phyloP scores from a whole-genome alignment of 2,329 filamentous ascomycete genomes.

The Claviceps sp. region DNA sequence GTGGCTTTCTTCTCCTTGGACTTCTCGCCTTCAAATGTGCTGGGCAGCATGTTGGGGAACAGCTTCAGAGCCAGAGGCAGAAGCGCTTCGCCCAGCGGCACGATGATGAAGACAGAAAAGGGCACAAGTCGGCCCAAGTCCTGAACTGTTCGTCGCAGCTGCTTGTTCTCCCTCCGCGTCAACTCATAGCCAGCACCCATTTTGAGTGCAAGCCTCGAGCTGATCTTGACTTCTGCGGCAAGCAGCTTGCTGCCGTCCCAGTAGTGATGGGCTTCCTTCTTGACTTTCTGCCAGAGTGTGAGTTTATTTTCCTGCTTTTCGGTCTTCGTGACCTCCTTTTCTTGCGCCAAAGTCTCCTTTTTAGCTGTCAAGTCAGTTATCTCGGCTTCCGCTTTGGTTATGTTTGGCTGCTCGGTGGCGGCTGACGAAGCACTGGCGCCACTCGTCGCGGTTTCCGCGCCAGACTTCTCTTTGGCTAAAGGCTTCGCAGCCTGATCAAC shows the following conservation, averaged over 20 bases:
- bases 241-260: constrained; percentile 97
- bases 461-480: constrained; percentile 41
- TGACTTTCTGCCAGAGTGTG: constrained; percentile 82
- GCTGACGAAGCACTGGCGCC: constrained; percentile 16
- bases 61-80: constrained; percentile 83
- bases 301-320: constrained; percentile 71
- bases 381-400: constrained; percentile 26
- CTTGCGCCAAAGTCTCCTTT: constrained; percentile 48
- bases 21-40: constrained; percentile 88
- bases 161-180: constrained; percentile 81
- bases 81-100: constrained; percentile 88
- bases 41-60: constrained; percentile 94
- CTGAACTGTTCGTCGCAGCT: constrained; percentile 84
- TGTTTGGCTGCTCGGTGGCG: constrained; percentile 19
- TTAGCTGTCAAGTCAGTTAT: constrained; percentile 49
- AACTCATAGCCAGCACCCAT: constrained; percentile 98
- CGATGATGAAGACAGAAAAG: constrained; percentile 93
- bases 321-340: constrained; percentile 40
- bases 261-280: constrained; percentile 87
- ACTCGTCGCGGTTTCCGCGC: constrained; percentile 18
- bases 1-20: constrained; percentile 81
- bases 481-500: constrained; percentile 82
- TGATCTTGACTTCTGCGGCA: constrained; percentile 85
- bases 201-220: constrained; percentile 78
- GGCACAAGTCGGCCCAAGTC: constrained; percentile 86